Evolutionary conservation across 2,329 filamentous ascomycete species (phyloP).

Genomic region (Colletotrichum siamense): DNA sequence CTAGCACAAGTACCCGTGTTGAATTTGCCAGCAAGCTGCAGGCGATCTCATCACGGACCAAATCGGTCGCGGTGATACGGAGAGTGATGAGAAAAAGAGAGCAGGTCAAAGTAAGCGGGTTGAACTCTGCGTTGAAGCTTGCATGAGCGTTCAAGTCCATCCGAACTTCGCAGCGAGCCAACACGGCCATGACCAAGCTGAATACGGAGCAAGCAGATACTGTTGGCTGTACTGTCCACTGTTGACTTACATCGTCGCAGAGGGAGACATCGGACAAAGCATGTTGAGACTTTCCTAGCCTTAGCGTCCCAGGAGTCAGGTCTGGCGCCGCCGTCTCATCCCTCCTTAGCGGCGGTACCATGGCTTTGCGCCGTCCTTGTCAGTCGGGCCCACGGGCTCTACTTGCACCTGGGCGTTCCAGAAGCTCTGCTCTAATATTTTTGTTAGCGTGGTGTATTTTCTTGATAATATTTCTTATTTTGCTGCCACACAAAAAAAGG

Average conservation of each 20-base stretch:
- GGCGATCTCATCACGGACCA: not conserved
- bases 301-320: not conserved
- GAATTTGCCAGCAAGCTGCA: not conserved
- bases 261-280: not conserved
- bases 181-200: not conserved
- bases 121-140: not conserved
- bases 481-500: not conserved
- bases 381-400: not conserved
- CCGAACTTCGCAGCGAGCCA: not conserved
- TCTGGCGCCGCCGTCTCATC: conserved; percentile 12
- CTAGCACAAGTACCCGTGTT: not conserved
- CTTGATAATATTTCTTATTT: not conserved
- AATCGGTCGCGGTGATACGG: not conserved
- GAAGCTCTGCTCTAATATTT: not conserved
- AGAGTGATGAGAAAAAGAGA: not conserved
- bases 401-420: not conserved
- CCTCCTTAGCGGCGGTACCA: conserved; percentile 1
- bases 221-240: not conserved
- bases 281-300: not conserved
- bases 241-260: not conserved
- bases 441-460: not conserved
- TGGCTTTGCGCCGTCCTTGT: not conserved
- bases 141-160: not conserved
- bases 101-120: not conserved
- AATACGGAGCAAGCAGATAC: not conserved